Percentiles rank a stretch among this genome's conserved stretches.
phyloP scores from a whole-genome alignment of 139 green algal genomes.

The Zygnema cylindricum region DNA sequence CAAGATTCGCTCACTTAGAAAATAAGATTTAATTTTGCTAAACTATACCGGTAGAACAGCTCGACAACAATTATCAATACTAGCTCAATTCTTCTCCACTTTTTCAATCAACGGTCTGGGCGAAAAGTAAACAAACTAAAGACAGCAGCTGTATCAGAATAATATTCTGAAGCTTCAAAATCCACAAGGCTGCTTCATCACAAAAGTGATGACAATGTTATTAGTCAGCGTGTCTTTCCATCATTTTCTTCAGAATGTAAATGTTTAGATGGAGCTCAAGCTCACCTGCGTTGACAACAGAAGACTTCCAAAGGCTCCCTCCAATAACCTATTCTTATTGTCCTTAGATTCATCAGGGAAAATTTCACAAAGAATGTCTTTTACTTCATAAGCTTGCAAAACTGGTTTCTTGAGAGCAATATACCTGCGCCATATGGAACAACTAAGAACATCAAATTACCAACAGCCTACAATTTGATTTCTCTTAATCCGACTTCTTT shows the following conservation, averaged over 20 bases:
- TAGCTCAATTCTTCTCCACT: too few species aligned
- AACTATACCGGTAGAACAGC: not conserved
- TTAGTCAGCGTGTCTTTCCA: not conserved
- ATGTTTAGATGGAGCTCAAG: not conserved
- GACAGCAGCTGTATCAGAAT: not conserved
- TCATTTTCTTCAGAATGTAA: not conserved
- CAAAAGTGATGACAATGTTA: not conserved
- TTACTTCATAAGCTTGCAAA: conserved; percentile 5
- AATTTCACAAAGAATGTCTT: not conserved
- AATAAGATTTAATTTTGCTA: not conserved
- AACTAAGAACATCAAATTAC: not conserved
- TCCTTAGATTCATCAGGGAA: not conserved
- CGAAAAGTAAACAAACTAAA: not conserved
- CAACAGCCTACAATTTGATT: not conserved
- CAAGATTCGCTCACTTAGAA: not conserved
- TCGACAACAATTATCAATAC: not conserved
- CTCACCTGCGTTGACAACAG: conserved; percentile 11
- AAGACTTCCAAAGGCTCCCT: conserved; percentile 36
- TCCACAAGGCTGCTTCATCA: not conserved
- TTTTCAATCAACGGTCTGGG: not conserved
- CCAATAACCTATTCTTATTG: not conserved
- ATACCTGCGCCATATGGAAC: not conserved
- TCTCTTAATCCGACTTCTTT: not conserved
- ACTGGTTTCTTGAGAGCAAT: not conserved
- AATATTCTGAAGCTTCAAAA: not conserved